These are phyloP conservation scores for Pisolithus albus DNA, from an alignment of 768 basidiomycete species.

Conservation along the genomic window DNA sequence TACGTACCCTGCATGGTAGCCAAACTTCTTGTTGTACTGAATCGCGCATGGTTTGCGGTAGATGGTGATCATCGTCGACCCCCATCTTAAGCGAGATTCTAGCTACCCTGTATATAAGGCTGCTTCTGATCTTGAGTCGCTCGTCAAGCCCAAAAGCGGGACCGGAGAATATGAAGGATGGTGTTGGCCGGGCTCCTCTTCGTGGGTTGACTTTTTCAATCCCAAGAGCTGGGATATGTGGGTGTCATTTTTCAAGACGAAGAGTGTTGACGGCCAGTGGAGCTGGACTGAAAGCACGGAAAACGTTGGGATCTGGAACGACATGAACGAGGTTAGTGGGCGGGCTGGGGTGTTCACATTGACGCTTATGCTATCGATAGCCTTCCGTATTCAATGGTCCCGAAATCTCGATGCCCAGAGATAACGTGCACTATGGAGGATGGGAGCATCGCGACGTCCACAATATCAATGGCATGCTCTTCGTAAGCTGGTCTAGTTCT, in stretches of 20 bases:
- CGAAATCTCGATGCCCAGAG: conserved; percentile 80
- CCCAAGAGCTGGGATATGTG: conserved; percentile 88
- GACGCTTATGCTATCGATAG: conserved; percentile 32
- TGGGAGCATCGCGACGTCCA: conserved; percentile 99
- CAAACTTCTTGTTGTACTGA: not conserved
- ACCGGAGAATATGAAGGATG: conserved; percentile 90
- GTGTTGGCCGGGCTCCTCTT: conserved; percentile 97
- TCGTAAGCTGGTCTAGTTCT: conserved; percentile 39
- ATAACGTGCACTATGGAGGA: conserved; percentile 79
- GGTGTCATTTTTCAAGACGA: conserved; percentile 72
- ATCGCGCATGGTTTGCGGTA: conserved; percentile 22
- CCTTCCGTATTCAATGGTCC: conserved; percentile 99
- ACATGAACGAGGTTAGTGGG: conserved; percentile 89
- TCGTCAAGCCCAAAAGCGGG: conserved; percentile 77
- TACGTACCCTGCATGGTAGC: conserved; percentile 20
- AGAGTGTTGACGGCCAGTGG: conserved; percentile 50
- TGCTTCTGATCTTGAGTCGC: conserved; percentile 73
- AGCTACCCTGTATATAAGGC: conserved; percentile 80
- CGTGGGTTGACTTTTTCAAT: conserved; percentile 98
- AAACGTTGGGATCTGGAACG: conserved; percentile 93
- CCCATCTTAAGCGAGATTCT: conserved; percentile 82
- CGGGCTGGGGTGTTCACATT: not conserved
- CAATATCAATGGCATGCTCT: conserved; percentile 96
- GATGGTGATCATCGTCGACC: conserved; percentile 98
- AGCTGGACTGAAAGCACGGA: conserved; percentile 77